phyloP scores from a whole-genome alignment of 2,329 filamentous ascomycete genomes.

The Fusarium begoniae region DNA sequence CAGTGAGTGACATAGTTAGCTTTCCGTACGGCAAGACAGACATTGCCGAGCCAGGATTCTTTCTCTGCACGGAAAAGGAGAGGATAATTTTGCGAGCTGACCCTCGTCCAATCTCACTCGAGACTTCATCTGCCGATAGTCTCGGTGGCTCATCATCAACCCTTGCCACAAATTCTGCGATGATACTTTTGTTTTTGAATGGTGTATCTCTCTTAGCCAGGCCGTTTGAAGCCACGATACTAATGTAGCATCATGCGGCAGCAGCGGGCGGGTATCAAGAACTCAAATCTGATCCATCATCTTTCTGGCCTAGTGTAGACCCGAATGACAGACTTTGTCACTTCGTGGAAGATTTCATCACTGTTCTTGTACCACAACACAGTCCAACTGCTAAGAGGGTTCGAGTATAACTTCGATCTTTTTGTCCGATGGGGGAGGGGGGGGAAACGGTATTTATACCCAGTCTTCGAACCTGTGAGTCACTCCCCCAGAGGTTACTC shows the following conservation, averaged over 20 bases:
- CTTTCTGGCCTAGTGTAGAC: background rate
- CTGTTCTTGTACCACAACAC: background rate
- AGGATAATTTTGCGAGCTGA: background rate
- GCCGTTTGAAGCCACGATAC: background rate
- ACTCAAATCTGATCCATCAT: background rate
- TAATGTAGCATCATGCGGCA: background rate
- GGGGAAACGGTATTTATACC: background rate
- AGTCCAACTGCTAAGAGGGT: background rate
- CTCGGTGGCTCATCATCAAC: background rate
- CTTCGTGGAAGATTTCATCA: background rate
- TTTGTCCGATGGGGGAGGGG: background rate
- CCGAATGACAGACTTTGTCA: background rate
- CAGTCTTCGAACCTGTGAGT: background rate
- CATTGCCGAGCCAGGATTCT: background rate
- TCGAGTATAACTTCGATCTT: accelerated
- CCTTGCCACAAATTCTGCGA: background rate
- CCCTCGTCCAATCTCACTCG: background rate
- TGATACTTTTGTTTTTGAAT: background rate
- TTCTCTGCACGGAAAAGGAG: background rate
- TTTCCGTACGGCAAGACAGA: background rate
- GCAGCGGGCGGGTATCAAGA: background rate
- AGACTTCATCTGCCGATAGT: background rate
- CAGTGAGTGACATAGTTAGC: background rate
- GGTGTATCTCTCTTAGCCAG: background rate
- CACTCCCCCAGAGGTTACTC: accelerated